Evolutionary conservation across 352 stramenopile genomes (phyloP), one percentile per base, ranked within the genome.

Genomic region (Globisporangium mamillatum): DNA sequence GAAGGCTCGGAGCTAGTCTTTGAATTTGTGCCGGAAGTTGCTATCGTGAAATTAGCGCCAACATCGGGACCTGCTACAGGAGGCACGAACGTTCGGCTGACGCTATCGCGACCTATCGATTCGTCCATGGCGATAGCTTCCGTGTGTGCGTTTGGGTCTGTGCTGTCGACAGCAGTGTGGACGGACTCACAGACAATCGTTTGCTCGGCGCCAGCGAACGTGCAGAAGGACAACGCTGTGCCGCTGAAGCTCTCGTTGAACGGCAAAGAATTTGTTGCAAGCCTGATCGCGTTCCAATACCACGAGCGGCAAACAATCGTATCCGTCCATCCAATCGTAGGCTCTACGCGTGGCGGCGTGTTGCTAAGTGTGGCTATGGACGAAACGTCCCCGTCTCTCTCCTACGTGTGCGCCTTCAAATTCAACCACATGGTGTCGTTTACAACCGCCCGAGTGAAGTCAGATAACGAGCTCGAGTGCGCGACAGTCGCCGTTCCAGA

Each of bases 321-420:
- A 32, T 67, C 59, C 7, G 63, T 90, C n/a, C 29, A 70, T n/a
- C 78, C 78, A 10, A 55, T 59, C 1, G 36, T 73, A 8, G 69
- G 48, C 5, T 70, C 75, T 18, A n/a, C 65, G 0, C 22, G 20
- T 60, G 73, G 77, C 7, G 69, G 78, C 6, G 48, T 77, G 3
- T 63, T 53, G 12, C 16, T 86, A 3, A 69, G 54, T 29, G 58
- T 71, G 46, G 12, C 24, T 16, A 55, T 86, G 12, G 60, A 68
- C 58, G 61, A 78, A 8, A 2, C 69, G 14, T n/a, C 27, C 7
- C 22, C 12, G 14, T 60, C 41, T 22, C 34, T 66, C 2, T 18
- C 25, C 1, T 84, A 81, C 27, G 29, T 64, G 9, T 86, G 76
- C 66, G 59, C 48, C 2, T 86, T 86, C 56, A 69, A 73, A 50